Evolutionary conservation across 2,329 filamentous ascomycete species (phyloP).

Genomic region (Neonectria hederae): DNA sequence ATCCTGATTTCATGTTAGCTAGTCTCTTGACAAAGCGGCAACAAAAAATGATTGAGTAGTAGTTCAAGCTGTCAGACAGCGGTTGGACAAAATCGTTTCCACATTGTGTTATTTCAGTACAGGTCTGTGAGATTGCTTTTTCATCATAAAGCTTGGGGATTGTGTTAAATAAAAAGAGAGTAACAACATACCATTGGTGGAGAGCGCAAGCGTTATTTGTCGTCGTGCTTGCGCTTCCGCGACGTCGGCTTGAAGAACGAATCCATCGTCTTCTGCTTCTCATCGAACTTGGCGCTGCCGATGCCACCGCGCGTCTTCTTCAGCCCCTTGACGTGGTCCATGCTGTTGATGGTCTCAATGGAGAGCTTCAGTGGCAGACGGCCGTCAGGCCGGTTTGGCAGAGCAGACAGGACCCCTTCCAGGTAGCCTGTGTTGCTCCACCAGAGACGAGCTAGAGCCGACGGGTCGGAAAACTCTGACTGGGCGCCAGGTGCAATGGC

Average conservation of each 20-base stretch:
- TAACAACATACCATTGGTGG: constrained; percentile 51
- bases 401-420: constrained; percentile 43
- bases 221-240: constrained; percentile 42
- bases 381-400: neutral
- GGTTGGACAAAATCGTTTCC: constrained; percentile 80
- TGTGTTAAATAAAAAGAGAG: constrained; percentile 25
- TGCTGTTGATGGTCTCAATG: constrained; percentile 73
- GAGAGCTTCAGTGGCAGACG: constrained; percentile 44
- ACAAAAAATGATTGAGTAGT: constrained; percentile 4
- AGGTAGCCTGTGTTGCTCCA: constrained; percentile 66
- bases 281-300: constrained; percentile 79
- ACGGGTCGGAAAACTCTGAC: constrained; percentile 21
- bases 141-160: constrained; percentile 68
- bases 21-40: constrained; percentile 36
- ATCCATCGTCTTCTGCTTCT: constrained; percentile 78
- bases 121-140: constrained; percentile 80
- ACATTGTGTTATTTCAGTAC: constrained; percentile 77
- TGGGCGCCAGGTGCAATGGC: constrained; percentile 30
- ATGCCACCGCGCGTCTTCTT: constrained; percentile 86
- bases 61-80: constrained; percentile 73
- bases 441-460: constrained; percentile 38
- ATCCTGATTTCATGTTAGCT: constrained; percentile 37
- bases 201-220: constrained; percentile 31
- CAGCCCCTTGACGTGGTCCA: constrained; percentile 75
- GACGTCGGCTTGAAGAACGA: constrained; percentile 72